Evolutionary conservation across 805 yeast species (phyloP), one percentile per base, ranked within the genome.

Genomic region (Candida corydali): DNA sequence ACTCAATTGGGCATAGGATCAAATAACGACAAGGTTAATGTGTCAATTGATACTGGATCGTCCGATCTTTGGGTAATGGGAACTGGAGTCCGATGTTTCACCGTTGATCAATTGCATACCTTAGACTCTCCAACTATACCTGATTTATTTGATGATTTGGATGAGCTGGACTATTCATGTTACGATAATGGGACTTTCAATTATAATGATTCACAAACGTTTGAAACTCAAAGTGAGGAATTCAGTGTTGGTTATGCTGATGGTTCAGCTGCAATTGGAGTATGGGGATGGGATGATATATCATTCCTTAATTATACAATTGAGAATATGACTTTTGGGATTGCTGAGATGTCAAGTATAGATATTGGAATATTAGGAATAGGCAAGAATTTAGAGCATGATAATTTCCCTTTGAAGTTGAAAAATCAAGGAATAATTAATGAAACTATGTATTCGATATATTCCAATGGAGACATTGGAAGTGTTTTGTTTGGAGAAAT

Each of bases 191-290:
- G 76, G 8, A 57, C 71, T 4, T 71, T 67, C 40, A 50, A 61
- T 37, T 31, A 47, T 1, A 39, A 45, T 3, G 28, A 38, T 3
- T 70, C 76, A 1, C 36, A 57, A 2, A 41, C 70, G 5, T 71
- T 55, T 44, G 17, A 43, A 1, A 37, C 8, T 20, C 10, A 26
- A 3, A 16, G 20, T 19, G 23, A 20, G 2, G 12, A n/a, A 3
- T 41, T 38, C 17, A 4, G 3, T 15, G 29, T 38, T 25, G 28
- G 51, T 32, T 78, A 77, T 50, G 70, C 70, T 11, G 82, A 76
- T 44, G 62, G 64, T 17, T 57, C 70, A 6, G 68, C 57, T 41
- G 79, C 78, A 8, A 45, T 51, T 8, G 86, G 85, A 9, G 42
- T 46, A 9, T 80, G 80, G 77, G 61, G 55, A 5, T 35, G 33